Evolutionary conservation across 495 filamentous ascomycete genomes (phyloP).

Genomic region (Mytilinidion resinicola): DNA sequence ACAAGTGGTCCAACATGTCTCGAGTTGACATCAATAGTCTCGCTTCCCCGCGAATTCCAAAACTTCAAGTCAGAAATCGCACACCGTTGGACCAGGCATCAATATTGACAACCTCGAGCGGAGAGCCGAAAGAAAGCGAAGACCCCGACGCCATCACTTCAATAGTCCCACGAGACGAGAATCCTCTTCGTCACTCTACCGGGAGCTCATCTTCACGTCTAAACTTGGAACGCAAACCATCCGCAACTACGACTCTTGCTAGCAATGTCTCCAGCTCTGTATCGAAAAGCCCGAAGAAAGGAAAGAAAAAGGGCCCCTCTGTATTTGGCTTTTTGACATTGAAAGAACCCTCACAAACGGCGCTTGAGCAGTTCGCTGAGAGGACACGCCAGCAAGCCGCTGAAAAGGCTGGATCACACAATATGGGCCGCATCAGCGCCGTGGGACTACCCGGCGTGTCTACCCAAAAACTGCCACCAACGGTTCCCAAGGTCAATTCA

Average conservation of each 20-base stretch:
- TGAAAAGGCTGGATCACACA: slow-evolving; percentile 18
- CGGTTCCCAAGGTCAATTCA: slow-evolving; percentile 44
- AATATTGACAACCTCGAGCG: slow-evolving; percentile 2
- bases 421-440: slow-evolving; percentile 1
- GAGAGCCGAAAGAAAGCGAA: not conserved
- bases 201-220: not conserved
- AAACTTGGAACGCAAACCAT: not conserved
- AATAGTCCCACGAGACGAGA: not conserved
- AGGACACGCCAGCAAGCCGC: slow-evolving; percentile 32
- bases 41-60: slow-evolving; percentile 15
- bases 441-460: slow-evolving; percentile 36
- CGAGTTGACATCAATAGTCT: slow-evolving; percentile 1
- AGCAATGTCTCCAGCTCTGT: too few species aligned
- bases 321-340: slow-evolving; percentile 33
- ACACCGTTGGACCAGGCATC: slow-evolving; percentile 12
- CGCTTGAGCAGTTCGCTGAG: slow-evolving; percentile 34
- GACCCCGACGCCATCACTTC: not conserved
- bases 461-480: slow-evolving; percentile 38
- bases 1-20: slow-evolving; percentile 6
- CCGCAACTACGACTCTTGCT: not conserved
- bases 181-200: not conserved
- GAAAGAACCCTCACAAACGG: slow-evolving; percentile 36
- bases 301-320: slow-evolving; percentile 30
- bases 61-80: slow-evolving; percentile 20
- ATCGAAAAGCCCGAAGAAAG: not conserved